Evolutionary conservation across 2,329 filamentous ascomycete species (phyloP).

Genomic region (Zasmidium angulare): DNA sequence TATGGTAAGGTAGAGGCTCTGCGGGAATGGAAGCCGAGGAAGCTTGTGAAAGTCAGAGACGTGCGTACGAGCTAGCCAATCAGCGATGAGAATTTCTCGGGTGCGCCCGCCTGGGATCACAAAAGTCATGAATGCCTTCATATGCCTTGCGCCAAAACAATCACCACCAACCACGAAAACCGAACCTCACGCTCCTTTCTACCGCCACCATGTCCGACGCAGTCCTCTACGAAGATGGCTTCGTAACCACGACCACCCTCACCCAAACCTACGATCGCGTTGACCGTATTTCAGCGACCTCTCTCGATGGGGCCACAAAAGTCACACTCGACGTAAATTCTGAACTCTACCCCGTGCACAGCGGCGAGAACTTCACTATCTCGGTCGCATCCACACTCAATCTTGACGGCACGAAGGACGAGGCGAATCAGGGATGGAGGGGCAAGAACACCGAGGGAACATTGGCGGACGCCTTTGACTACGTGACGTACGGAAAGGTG

Average conservation of each 20-base stretch:
- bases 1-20: too few relatives aligned
- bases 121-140: background rate
- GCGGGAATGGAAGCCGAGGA: too few relatives aligned
- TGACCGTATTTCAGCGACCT: conserved; percentile 76
- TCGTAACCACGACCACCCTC: conserved; percentile 57
- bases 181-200: background rate
- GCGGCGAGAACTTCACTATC: conserved; percentile 75
- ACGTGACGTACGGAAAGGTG: conserved; percentile 85
- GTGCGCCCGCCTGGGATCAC: too few relatives aligned
- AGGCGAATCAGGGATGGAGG: conserved; percentile 62
- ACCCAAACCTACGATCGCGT: conserved; percentile 93
- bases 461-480: conserved; percentile 78
- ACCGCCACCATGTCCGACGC: conserved; percentile 23
- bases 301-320: conserved; percentile 69
- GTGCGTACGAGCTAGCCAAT: too few relatives aligned
- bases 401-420: conserved; percentile 72
- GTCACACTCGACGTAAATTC: conserved; percentile 92
- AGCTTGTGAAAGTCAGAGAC: too few relatives aligned
- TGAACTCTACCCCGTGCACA: conserved; percentile 77
- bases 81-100: too few relatives aligned
- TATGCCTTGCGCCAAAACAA: background rate
- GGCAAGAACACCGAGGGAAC: conserved; percentile 62
- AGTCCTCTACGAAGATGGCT: conserved; percentile 27
- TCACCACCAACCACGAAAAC: background rate
- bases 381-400: conserved; percentile 82